Evolutionary conservation across 768 basidiomycete genomes (phyloP), one percentile per base, ranked within the genome.

Genomic region (Kwoniella sp.): DNA sequence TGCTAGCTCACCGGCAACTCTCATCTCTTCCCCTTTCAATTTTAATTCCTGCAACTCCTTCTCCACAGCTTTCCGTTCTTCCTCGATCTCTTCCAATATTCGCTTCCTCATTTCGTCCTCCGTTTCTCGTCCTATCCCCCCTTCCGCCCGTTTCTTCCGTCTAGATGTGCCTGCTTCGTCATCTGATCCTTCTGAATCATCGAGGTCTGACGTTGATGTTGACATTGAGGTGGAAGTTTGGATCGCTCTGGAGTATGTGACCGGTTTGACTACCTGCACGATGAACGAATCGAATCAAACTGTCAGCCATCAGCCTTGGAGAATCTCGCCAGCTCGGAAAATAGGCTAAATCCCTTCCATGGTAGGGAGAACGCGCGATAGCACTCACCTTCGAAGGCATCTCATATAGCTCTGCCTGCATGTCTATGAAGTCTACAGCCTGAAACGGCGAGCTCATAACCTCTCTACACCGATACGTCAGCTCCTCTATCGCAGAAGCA

Each of bases 351-450:
- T n/a, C n/a, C n/a, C n/a, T n/a, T n/a, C n/a, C n/a, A n/a, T n/a
- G n/a, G n/a, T n/a, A n/a, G n/a, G n/a, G n/a, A n/a, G 53, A 50
- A 70, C 53, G 37, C 21, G n/a, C n/a, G 24, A 48, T 17, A 29
- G 12, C 19, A 65, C 82, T 51, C 59, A 91, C 92, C 83, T 89
- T 91, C 72, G 89, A 87, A 1, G 92, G 92, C 12, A 93, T 81
- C 71, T 94, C 92, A 69, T 91, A 95, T 5, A 96, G 82, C 74
- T 96, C 93, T 73, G 91, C 88, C 68, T 92, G 90, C 19, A 90
- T 84, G 68, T 95, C 91, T 54, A 95, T 85, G n/a, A 92, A 84
- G 74, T 91, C 90, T n/a, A 85, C 85, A 29, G 85, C 83, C 47
- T 89, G 33, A 17, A 63, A 68, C 50, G 67, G 47, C 54, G n/a